Base-by-base conservation (phyloP, 2,329 filamentous ascomycete species). In the Hypoxylon sp. region DNA sequence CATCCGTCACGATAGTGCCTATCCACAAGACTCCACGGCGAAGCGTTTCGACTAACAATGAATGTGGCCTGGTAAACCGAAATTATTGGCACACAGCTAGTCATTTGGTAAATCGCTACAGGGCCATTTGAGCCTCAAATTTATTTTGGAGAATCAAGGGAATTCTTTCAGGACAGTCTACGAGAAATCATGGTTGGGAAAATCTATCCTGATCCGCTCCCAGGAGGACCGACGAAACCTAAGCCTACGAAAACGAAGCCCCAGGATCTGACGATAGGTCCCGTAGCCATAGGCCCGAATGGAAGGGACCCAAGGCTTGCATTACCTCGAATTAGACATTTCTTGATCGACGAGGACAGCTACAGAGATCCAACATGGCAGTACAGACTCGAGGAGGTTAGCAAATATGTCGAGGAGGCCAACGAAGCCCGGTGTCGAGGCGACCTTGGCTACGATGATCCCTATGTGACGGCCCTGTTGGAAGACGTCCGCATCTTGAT, bases 271-370 rank as follows among this genome's bases (percentile, higher is more conserved):
- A 1, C 7, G 2, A 7, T 13, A 22, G 28, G 34, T 13, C 32
- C 32, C n/a, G 41, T 62, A 4, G 2, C 56, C 17, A 55, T 66
- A 44, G 63, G 61, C 30, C 57, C 69, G 28, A 53, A 61, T 2
- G 79, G 79, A 57, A 75, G 74, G 34, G 75, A 77, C 34, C 79
- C 78, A 66, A 73, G 69, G 32, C 70, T 78, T 48, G 70, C 70
- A 19, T 69, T 78, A 1, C 79, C 78, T 1, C 68, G 64, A 30
- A 70, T 80, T 30, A 61, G 75, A 44, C 80, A 79, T 65, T 87
- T 84, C 63, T 79, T 87, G 20, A 70, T 78, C 3, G 82, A 85
- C 28, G 79, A 83, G 63, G 82, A 87, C 65, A 68, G 73, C 5
- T 77, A 81, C 58, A 77, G 80, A 15, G 79, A 77, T 59, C 46